These are phyloP conservation scores for Stygiomarasmius scandens DNA, from an alignment of 1,284 basidiomycete genomes.

Conservation along the genomic window DNA sequence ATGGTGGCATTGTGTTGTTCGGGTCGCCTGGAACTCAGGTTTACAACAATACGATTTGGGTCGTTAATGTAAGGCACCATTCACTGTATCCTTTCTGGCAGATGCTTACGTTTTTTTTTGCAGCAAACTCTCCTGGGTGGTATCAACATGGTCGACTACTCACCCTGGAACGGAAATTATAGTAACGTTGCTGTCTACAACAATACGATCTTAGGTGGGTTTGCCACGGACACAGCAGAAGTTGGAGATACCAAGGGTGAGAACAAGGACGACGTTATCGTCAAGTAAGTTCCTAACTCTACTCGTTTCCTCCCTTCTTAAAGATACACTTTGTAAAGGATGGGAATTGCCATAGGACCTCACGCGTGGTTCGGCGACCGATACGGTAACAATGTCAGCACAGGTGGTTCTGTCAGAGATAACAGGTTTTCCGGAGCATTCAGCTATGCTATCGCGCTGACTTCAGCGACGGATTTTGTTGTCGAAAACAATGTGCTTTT, in stretches of 20 bases:
- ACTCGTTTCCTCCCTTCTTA: slow-evolving; percentile 5
- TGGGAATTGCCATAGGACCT: slow-evolving; percentile 79
- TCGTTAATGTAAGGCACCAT: slow-evolving; percentile 53
- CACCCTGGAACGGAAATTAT: slow-evolving; percentile 76
- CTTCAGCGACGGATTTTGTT: slow-evolving; percentile 67
- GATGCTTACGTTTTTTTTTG: background rate
- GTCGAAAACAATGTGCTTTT: slow-evolving; percentile 65
- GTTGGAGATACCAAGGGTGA: slow-evolving; percentile 50
- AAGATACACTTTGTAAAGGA: slow-evolving; percentile 37
- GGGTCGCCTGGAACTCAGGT: slow-evolving; percentile 78
- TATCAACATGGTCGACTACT: slow-evolving; percentile 81
- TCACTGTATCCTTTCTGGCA: background rate
- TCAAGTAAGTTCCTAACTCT: slow-evolving; percentile 54
- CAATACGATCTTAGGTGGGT: slow-evolving; percentile 73
- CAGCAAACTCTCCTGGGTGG: slow-evolving; percentile 76
- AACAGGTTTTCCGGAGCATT: slow-evolving; percentile 78
- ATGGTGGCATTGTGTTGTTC: slow-evolving; percentile 84
- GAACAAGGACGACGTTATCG: slow-evolving; percentile 61
- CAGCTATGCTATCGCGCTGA: slow-evolving; percentile 69
- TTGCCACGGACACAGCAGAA: slow-evolving; percentile 50
- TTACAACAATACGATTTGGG: slow-evolving; percentile 70
- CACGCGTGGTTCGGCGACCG: slow-evolving; percentile 75
- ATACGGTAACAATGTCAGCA: slow-evolving; percentile 62
- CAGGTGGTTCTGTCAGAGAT: slow-evolving; percentile 60
- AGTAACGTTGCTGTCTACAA: slow-evolving; percentile 68